Conservation (phyloP, 345 rosid genomes). For the Salix udensis region DNA sequence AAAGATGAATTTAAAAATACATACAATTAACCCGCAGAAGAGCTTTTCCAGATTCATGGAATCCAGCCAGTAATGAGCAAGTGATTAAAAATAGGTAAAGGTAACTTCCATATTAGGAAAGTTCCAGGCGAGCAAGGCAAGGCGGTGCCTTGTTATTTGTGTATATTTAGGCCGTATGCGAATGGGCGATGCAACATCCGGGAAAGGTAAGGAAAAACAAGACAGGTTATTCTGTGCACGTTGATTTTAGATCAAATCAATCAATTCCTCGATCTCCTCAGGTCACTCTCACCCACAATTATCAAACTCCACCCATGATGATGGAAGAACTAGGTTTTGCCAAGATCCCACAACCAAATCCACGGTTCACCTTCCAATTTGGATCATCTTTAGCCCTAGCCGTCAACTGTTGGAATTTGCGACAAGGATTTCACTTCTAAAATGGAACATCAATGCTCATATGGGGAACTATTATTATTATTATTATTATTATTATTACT, state of each 20-base stretch:
- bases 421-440: neutral
- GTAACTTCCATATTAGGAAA: neutral
- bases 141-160: constrained; percentile 6
- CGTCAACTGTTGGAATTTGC: no score
- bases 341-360: neutral
- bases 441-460: no score
- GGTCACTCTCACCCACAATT: neutral
- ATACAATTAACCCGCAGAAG: no score
- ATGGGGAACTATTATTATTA: no score
- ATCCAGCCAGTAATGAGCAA: neutral
- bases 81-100: neutral
- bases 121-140: constrained; percentile 1
- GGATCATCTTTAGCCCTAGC: no score
- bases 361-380: neutral
- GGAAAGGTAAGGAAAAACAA: no score
- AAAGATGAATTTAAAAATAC: no score
- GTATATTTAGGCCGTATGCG: neutral
- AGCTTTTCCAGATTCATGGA: neutral
- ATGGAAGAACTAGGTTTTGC: no score
- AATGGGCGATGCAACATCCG: neutral
- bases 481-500: no score
- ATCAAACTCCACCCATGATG: neutral
- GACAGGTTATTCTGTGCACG: neutral
- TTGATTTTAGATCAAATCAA: neutral
- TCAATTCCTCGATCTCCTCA: neutral